Base-by-base conservation (phyloP, 768 basidiomycete species). In the Suillus americanus region DNA sequence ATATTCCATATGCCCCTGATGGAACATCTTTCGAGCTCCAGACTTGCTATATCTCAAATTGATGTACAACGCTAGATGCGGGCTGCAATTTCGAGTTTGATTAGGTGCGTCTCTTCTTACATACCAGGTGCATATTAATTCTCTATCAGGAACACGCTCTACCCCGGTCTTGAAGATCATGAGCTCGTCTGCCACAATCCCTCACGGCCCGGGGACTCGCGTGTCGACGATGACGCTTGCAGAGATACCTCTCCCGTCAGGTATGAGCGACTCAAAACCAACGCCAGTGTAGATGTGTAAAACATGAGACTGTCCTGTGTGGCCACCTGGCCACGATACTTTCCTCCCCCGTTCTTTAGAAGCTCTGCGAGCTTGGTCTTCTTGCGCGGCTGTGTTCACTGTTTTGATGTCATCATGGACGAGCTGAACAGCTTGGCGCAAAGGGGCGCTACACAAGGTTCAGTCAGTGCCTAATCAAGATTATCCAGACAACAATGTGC, bases 271-370 rank as follows among this genome's bases (percentile, higher is more conserved):
- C 2, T 67, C 64, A 64, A 90, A 89, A 5, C 72, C 67, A 63
- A 83, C 81, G 55, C 82, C 79, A 30, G 86, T 84, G 73, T 89
- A 89, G 3, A 90, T n/a, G n/a, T 74, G 35, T 88, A 85, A 80
- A 89, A 89, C 76, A 88, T 82, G 6, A 86, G 70, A 0, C 79
- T 79, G 38, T 88, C 83, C 4, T 77, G 79, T 30, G 74, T 76
- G 23, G 78, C 79, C 0, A 75, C 72, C 41, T 64, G 62, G 3
- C 82, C 78, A n/a, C 79, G 79, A 62, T 90, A 91, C 64, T 81
- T 84, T 10, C 89, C 89, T 14, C 89, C 90, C 1, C 77, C 71
- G 28, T 78, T 81, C n/a, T 73, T 68, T 3, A 89, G 66, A n/a
- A 90, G 61, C 5, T 81, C 77, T 5, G 79, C 70, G 0, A 89